A percentile compares a stretch with the other conserved stretches of the same genome.
Conservation (phyloP, 345 rosid genomes). For the Dovyalis caffra region DNA sequence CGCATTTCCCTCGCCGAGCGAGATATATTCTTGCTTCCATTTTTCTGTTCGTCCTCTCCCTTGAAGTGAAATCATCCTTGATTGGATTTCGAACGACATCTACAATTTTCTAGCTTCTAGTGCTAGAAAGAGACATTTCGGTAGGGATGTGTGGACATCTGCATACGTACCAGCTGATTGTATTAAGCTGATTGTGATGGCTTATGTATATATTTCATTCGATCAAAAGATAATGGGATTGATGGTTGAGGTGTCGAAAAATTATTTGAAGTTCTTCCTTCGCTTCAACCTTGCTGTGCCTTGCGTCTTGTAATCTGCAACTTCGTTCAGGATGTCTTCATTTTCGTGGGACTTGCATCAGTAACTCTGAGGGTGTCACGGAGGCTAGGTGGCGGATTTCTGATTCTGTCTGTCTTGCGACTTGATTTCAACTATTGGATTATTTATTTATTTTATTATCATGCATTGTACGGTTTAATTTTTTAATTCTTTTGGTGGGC, state of each 20-base stretch:
- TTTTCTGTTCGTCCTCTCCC: neutral
- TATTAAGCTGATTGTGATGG: neutral
- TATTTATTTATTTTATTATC: neutral
- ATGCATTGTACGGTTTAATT: neutral
- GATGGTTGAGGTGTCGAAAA: neutral
- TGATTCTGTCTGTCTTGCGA: neutral
- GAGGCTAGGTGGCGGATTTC: neutral
- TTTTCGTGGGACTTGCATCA: neutral
- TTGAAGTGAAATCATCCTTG: neutral
- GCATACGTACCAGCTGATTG: neutral
- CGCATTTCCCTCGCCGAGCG: neutral
- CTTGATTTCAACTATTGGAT: neutral
- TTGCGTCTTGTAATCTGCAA: neutral
- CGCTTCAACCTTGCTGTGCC: neutral
- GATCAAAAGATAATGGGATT: neutral
- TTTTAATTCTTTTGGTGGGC: neutral
- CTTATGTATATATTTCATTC: too few relatives aligned
- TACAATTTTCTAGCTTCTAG: neutral
- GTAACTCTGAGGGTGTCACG: neutral
- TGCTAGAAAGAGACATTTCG: neutral
- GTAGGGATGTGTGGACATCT: neutral
- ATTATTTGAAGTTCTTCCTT: neutral
- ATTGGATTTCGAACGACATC: too few relatives aligned
- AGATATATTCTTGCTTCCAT: neutral
- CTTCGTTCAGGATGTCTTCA: neutral